These are phyloP conservation scores for Aspergillus pseudotamarii DNA, from an alignment of 2,329 filamentous ascomycete species.

Conservation along the genomic window DNA sequence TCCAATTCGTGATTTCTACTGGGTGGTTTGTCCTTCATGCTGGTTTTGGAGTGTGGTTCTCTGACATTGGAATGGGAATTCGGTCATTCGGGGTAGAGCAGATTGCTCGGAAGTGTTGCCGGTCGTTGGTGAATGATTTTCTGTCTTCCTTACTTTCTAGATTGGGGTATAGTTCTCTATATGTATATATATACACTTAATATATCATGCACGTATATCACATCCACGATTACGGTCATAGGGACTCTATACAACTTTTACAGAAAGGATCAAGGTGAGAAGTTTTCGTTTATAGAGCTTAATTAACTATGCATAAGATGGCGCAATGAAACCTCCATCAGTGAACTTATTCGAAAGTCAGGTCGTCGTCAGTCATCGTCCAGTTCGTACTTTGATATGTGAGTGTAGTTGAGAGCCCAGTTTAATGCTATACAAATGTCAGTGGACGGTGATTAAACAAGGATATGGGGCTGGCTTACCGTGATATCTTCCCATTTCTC, in stretches of 20 bases:
- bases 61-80: neutral
- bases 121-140: neutral
- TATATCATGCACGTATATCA: too few relatives aligned
- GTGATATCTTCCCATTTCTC: constrained; percentile 64
- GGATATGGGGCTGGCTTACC: constrained; percentile 24
- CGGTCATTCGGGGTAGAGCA: neutral
- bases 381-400: neutral
- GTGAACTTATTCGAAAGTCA: neutral
- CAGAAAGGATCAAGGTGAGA: neutral
- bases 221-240: too few relatives aligned
- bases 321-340: neutral
- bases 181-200: neutral
- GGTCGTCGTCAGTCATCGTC: neutral
- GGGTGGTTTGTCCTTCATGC: neutral
- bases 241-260: neutral
- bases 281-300: too few relatives aligned
- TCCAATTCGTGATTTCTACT: neutral
- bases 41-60: neutral
- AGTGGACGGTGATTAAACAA: neutral
- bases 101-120: neutral
- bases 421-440: constrained; percentile 26
- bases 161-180: neutral
- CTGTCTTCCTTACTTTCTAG: too few relatives aligned
- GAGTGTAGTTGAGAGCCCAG: neutral
- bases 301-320: neutral